Evolutionary conservation across 768 basidiomycete genomes (phyloP).

Genomic region (Suillus luteus): DNA sequence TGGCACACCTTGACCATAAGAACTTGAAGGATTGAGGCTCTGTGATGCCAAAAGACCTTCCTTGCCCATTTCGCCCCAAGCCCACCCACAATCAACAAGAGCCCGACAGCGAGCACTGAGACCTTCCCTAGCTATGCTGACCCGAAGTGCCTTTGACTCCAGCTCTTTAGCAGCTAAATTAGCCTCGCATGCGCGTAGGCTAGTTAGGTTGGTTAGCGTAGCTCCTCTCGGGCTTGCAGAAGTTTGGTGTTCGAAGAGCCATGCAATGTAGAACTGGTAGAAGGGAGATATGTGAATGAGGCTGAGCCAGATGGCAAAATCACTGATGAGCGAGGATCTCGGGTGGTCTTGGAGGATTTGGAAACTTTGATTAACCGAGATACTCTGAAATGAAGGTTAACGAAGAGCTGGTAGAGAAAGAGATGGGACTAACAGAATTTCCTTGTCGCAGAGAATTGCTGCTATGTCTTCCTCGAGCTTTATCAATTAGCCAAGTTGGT

Average conservation of each 20-base stretch:
- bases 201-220: too few species aligned
- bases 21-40: slow-evolving; percentile 10
- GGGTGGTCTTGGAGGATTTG: slow-evolving; percentile 48
- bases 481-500: slow-evolving; percentile 59
- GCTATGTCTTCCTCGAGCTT: slow-evolving; percentile 72
- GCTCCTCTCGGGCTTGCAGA: too few species aligned
- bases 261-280: too few species aligned
- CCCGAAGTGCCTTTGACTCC: too few species aligned
- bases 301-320: slow-evolving; percentile 38
- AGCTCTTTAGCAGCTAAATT: too few species aligned
- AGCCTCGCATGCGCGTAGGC: too few species aligned
- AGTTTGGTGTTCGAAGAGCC: too few species aligned
- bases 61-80: slow-evolving; percentile 68
- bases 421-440: slow-evolving; percentile 68
- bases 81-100: slow-evolving; percentile 67
- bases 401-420: not conserved
- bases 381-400: slow-evolving; percentile 47
- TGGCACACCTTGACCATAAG: slow-evolving; percentile 10
- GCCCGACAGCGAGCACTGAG: slow-evolving; percentile 63
- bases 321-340: slow-evolving; percentile 39
- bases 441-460: slow-evolving; percentile 70
- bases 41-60: slow-evolving; percentile 47
- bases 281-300: too few species aligned
- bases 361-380: slow-evolving; percentile 79
- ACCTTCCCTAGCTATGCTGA: slow-evolving; percentile 63